phyloP scores from a whole-genome alignment of 371 early-diverging fungal species.

The Syncephalastrum monosporum region DNA sequence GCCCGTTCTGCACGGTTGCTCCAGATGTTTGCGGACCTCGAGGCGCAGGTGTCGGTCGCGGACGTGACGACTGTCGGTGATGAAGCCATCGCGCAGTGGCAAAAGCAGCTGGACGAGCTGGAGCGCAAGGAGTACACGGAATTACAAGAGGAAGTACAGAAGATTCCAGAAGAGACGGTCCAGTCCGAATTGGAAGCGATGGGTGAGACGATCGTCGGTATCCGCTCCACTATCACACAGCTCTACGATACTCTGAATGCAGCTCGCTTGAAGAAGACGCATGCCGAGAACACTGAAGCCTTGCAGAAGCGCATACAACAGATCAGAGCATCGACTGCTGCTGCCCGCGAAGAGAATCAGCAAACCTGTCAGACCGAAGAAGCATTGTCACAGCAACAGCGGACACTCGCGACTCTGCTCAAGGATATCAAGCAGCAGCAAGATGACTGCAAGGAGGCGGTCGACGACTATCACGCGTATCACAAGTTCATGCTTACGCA shows the following conservation, averaged over 20 bases:
- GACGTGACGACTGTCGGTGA: constrained; percentile 21
- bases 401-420: constrained; percentile 11
- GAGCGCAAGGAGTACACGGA: constrained; percentile 30
- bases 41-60: not conserved
- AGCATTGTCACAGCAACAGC: constrained; percentile 16
- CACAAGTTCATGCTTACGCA: constrained; percentile 30
- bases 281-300: constrained; percentile 15
- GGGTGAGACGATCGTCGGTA: constrained; percentile 27
- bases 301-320: constrained; percentile 5
- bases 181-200: constrained; percentile 23
- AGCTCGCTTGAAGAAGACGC: constrained; percentile 33
- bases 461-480: constrained; percentile 37
- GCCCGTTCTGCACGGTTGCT: constrained; percentile 5
- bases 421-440: constrained; percentile 22
- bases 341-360: not conserved
- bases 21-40: constrained; percentile 2
- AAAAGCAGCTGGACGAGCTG: constrained; percentile 31
- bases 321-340: not conserved
- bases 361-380: constrained; percentile 3
- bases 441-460: constrained; percentile 35
- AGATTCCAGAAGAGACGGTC: constrained; percentile 10
- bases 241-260: constrained; percentile 42
- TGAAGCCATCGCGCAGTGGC: constrained; percentile 35
- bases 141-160: constrained; percentile 23
- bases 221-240: constrained; percentile 26